phyloP scores from a whole-genome alignment of 2,329 filamentous ascomycete genomes.

The Fusarium globosum region DNA sequence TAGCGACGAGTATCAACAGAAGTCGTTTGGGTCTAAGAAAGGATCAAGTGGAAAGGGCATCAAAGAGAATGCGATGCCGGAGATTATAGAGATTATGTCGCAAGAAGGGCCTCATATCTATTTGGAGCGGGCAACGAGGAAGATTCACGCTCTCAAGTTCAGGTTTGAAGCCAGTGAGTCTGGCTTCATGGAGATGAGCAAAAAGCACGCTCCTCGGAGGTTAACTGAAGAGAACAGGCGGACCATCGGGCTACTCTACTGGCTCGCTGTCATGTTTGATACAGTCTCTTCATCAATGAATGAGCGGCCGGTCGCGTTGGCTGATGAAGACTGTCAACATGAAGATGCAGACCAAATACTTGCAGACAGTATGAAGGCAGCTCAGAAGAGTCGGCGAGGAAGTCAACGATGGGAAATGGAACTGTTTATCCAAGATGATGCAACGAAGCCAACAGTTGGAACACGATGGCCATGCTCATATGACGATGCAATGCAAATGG shows the following conservation, averaged over 20 bases:
- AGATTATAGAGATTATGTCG: not conserved
- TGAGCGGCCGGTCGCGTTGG: accelerated
- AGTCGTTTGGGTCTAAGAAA: not conserved
- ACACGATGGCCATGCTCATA: not conserved
- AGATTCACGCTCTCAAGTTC: not conserved
- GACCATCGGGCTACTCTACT: accelerated
- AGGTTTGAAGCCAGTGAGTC: not conserved
- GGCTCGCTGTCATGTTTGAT: not conserved
- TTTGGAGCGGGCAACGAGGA: not conserved
- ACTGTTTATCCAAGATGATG: not conserved
- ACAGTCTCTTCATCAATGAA: not conserved
- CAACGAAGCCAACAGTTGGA: not conserved
- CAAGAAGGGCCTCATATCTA: not conserved
- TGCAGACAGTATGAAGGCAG: accelerated
- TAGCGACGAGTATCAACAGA: not conserved
- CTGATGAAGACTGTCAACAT: not conserved
- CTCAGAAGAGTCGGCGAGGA: not conserved
- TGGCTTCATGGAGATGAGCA: not conserved
- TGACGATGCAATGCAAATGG: not conserved
- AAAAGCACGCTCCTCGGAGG: not conserved
- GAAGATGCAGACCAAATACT: not conserved
- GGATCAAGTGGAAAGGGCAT: not conserved
- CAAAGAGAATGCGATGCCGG: not conserved
- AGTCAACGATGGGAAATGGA: not conserved
- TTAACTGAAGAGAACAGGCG: not conserved